Evolutionary conservation across 2,329 filamentous ascomycete genomes (phyloP), one percentile per base, ranked within the genome.

Genomic region (Aspergillus floridensis): DNA sequence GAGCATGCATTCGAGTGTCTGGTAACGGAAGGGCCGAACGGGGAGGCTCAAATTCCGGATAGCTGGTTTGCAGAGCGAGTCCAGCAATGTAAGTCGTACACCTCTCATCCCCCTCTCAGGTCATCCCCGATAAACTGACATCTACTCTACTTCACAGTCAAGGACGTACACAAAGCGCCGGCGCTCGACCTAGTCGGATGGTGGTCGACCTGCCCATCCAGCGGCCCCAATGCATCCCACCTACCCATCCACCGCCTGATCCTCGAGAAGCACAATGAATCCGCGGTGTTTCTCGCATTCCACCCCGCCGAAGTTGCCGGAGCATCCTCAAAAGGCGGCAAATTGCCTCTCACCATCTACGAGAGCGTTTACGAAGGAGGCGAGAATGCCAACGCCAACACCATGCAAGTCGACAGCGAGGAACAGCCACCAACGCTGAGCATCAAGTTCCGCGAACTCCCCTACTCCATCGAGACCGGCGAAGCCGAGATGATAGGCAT

Each of bases 401-500:
- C 89, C 58, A 88, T 86, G 77, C 86, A 88, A 68, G 89, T 93
- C 78, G 88, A 90, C 64, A 89, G 91, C 64, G 81, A 80, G 74
- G 71, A 86, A 35, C 74, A 80, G 6, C 26, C 26, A 1, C 74
- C 79, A 19, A 19, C 16, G 2, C 72, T 87, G 24, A 85, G 83
- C 53, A 82, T 95, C 61, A 89, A 86, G 69, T 98, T 98, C 76
- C 86, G 88, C 60, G 89, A 96, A 71, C 77, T 98, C 10, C 86
- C 89, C 1, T 98, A 95, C 74, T 89, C 89, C 0, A 88, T 98
- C 2, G 95, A 98, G 77, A 96, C 93, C 0, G 92, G 91, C 10
- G 93, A 98, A 74, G 93, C 93, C 1, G 95, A 99, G 76, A 97
- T 97, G 92, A 98, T 99, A 65, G 90, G 91, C 66, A 91, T 99